Percentiles rank a stretch among this genome's conserved stretches.
Evolutionary conservation across 768 basidiomycete species (phyloP).

Genomic region (Boletus insuetus): DNA sequence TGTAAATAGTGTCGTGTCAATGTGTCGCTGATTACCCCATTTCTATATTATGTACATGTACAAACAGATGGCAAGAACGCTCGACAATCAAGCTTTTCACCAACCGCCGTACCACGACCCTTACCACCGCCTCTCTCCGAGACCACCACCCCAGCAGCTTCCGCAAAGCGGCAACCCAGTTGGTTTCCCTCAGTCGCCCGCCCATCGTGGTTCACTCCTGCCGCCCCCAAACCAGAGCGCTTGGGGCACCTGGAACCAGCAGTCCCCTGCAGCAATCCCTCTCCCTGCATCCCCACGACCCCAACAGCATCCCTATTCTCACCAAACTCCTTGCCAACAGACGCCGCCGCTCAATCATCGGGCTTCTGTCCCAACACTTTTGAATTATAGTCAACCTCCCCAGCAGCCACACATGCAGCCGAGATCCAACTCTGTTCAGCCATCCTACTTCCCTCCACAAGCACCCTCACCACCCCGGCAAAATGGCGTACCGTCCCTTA

Average conservation of each 20-base stretch:
- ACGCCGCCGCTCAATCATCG: constrained; percentile 21
- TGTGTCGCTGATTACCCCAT: constrained; percentile 15
- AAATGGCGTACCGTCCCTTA: constrained; percentile 46
- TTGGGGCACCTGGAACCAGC: constrained; percentile 11
- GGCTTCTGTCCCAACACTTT: constrained; percentile 19
- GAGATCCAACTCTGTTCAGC: constrained; percentile 15
- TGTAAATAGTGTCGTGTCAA: constrained; percentile 10
- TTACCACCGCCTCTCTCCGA: constrained; percentile 25
- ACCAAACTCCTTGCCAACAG: constrained; percentile 21
- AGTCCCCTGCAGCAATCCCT: constrained; percentile 17
- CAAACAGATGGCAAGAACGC: constrained; percentile 58
- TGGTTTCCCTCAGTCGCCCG: constrained; percentile 12
- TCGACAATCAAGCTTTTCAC: constrained; percentile 48
- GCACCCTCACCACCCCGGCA: constrained; percentile 25
- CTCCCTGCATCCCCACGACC: constrained; percentile 22
- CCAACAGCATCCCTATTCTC: constrained; percentile 15
- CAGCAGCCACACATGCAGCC: constrained; percentile 23
- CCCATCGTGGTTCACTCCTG: constrained; percentile 20
- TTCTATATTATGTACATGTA: constrained; percentile 24
- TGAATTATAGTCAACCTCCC: constrained; percentile 25
- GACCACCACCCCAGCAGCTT: constrained; percentile 20
- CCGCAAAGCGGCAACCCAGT: constrained; percentile 14
- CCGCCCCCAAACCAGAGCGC: constrained; percentile 27
- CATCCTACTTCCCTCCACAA: constrained; percentile 17
- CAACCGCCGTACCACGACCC: constrained; percentile 24